phyloP scores from a whole-genome alignment of 2,329 filamentous ascomycete species.

The Nigrospora sphaerica region DNA sequence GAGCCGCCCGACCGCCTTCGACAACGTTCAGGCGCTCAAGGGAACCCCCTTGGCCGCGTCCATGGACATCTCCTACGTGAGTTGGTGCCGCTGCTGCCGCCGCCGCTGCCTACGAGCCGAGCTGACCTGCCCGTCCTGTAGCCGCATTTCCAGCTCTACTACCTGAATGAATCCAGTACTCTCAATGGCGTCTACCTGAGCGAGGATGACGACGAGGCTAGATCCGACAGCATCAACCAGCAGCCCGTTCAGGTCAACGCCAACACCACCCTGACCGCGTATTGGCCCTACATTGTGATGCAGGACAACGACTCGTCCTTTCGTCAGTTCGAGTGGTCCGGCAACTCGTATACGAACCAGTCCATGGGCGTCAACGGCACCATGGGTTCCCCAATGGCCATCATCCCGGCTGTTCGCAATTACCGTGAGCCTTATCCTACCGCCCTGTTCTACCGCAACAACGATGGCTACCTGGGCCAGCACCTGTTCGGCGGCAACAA shows the following conservation, averaged over 20 bases:
- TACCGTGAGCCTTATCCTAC: not conserved
- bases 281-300: constrained; percentile 10
- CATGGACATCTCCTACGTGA: constrained; percentile 4
- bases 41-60: constrained; percentile 9
- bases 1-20: constrained; percentile 7
- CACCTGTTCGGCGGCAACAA: not conserved
- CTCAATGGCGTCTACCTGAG: constrained; percentile 8
- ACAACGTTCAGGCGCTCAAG: constrained; percentile 5
- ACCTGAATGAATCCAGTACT: constrained; percentile 6
- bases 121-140: not conserved
- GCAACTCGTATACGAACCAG: constrained; percentile 8
- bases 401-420: not conserved
- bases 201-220: constrained; percentile 9
- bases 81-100: not conserved
- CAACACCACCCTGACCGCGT: constrained; percentile 5
- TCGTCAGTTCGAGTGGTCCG: constrained; percentile 6
- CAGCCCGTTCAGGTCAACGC: constrained; percentile 3
- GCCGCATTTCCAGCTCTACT: constrained; percentile 10
- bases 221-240: constrained; percentile 7
- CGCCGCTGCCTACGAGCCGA: not conserved
- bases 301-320: constrained; percentile 8
- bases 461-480: not conserved
- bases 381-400: not conserved
- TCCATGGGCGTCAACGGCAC: constrained; percentile 2
- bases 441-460: constrained; percentile 1